These are phyloP conservation scores for Lyophyllum semitale DNA, from an alignment of 768 basidiomycete genomes.

Conservation along the genomic window DNA sequence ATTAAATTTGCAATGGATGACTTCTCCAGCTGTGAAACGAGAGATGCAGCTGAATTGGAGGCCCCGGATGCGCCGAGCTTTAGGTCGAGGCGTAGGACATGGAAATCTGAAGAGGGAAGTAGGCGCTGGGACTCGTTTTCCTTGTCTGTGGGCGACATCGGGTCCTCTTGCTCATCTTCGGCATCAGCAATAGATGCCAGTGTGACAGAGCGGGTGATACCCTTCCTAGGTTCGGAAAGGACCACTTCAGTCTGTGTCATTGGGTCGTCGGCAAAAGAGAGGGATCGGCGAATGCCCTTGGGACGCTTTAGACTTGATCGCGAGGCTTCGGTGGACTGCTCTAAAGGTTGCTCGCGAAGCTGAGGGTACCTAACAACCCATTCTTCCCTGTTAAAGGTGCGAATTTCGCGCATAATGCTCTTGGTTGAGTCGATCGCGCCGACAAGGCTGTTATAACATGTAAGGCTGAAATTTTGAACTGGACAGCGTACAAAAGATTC, in stretches of 20 bases:
- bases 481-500: constrained; percentile 6
- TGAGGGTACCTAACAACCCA: constrained; percentile 92
- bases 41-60: constrained; percentile 60
- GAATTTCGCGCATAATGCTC: constrained; percentile 66
- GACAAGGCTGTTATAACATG: constrained; percentile 53
- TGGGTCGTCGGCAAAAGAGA: constrained; percentile 88
- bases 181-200: constrained; percentile 52
- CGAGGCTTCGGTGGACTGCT: constrained; percentile 25
- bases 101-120: constrained; percentile 65
- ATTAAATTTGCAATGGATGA: constrained; percentile 90
- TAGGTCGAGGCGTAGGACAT: constrained; percentile 89
- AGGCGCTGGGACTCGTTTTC: constrained; percentile 36
- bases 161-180: constrained; percentile 37
- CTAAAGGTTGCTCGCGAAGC: constrained; percentile 47
- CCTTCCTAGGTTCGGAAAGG: constrained; percentile 48
- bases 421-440: constrained; percentile 76
- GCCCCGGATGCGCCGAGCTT: constrained; percentile 80
- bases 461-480: constrained; percentile 5
- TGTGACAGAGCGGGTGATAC: constrained; percentile 61
- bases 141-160: constrained; percentile 21
- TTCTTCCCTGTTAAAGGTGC: constrained; percentile 78
- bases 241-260: constrained; percentile 65
- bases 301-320: constrained; percentile 35
- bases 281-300: constrained; percentile 57
- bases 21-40: constrained; percentile 92